Percentiles rank a stretch among this genome's conserved stretches.
These are phyloP conservation scores for Trichophyton rubrum DNA, from an alignment of 2,329 filamentous ascomycete species.

Conservation along the genomic window DNA sequence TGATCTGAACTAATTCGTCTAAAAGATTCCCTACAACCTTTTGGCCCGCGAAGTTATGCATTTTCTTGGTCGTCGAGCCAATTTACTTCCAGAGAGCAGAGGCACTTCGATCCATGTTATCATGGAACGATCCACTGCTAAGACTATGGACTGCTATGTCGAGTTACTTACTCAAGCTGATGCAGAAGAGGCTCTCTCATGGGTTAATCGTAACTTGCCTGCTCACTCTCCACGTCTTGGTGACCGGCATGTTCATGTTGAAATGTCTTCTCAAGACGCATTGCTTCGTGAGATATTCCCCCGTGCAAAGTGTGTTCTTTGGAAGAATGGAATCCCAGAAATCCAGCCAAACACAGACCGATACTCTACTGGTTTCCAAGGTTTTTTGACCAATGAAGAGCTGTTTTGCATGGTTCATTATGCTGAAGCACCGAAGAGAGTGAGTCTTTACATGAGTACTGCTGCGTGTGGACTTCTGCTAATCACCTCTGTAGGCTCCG, in stretches of 20 bases:
- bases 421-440: conserved; percentile 38
- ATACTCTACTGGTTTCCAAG: conserved; percentile 39
- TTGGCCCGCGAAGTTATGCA: conserved; percentile 38
- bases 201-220: conserved; percentile 26
- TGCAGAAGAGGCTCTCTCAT: conserved; percentile 28
- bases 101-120: conserved; percentile 43
- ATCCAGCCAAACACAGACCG: conserved; percentile 26
- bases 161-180: conserved; percentile 31
- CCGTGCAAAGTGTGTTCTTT: conserved; percentile 38
- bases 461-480: neutral
- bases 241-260: conserved; percentile 36
- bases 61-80: conserved; percentile 34
- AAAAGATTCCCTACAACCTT: conserved; percentile 40
- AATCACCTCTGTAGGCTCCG: conserved; percentile 29
- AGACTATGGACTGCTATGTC: conserved; percentile 43
- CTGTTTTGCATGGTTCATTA: conserved; percentile 35
- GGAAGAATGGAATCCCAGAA: conserved; percentile 28
- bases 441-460: conserved; percentile 23
- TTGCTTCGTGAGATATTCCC: conserved; percentile 42
- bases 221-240: conserved; percentile 35
- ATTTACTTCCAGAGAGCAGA: conserved; percentile 24
- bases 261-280: conserved; percentile 35
- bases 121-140: conserved; percentile 46
- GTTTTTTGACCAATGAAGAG: conserved; percentile 42
- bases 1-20: neutral